Conservation (phyloP, 306 rosid species). For the Gleditsia sinensis region DNA sequence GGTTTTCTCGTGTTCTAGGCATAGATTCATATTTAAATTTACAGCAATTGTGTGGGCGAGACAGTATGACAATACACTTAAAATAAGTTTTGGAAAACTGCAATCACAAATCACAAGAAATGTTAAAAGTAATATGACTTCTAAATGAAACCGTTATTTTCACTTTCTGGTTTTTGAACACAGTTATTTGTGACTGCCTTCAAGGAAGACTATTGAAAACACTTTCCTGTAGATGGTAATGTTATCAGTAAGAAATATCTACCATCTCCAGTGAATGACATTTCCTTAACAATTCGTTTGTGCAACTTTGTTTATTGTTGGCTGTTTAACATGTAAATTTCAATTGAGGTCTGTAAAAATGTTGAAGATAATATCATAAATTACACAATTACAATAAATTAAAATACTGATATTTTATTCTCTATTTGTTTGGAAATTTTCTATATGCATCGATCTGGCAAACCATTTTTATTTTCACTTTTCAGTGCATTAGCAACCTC, state of each 20-base stretch:
- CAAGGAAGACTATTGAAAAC: not conserved
- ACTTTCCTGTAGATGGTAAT: not conserved
- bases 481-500: slow-evolving; percentile 6
- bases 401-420: not conserved
- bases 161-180: not conserved
- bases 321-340: not conserved
- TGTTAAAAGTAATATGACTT: not conserved
- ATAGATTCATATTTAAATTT: not conserved
- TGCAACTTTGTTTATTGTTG: not conserved
- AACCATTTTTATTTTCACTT: not conserved
- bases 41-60: not conserved
- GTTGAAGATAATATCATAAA: not conserved
- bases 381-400: not conserved
- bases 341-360: not conserved
- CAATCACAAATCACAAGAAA: not conserved
- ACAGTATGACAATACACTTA: not conserved
- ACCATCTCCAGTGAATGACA: not conserved
- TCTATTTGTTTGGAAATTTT: not conserved
- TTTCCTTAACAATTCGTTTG: not conserved
- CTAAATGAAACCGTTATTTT: not conserved
- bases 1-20: not conserved
- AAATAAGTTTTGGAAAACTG: slow-evolving; percentile 4
- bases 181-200: not conserved
- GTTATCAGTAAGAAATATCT: not conserved
- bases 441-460: not conserved